Evolutionary conservation across 306 rosid genomes (phyloP).

Genomic region (Corylus avellana): DNA sequence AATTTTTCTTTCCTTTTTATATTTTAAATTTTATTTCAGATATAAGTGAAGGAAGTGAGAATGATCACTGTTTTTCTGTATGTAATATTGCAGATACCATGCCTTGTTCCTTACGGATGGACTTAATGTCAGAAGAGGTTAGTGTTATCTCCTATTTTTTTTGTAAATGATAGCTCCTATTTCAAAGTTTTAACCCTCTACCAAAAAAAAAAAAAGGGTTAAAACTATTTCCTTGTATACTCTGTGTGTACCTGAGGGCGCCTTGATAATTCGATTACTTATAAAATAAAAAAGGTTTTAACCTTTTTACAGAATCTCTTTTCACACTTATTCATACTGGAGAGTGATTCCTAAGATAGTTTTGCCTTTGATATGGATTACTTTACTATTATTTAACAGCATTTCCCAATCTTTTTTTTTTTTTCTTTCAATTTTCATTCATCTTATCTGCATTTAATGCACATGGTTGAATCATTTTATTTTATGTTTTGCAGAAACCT

Average conservation of each 20-base stretch:
- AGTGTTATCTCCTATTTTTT: slow-evolving; percentile 23
- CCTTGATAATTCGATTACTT: too few species aligned
- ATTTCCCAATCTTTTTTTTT: background rate
- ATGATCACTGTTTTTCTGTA: slow-evolving; percentile 15
- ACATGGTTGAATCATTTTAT: background rate
- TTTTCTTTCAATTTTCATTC: slow-evolving; percentile 16
- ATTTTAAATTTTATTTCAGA: slow-evolving; percentile 6
- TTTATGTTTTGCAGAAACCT: slow-evolving; percentile 41
- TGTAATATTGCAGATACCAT: slow-evolving; percentile 52
- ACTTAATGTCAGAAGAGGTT: slow-evolving; percentile 83
- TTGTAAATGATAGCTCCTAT: background rate
- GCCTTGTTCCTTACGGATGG: slow-evolving; percentile 72
- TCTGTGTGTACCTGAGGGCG: too few species aligned
- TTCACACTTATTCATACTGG: background rate
- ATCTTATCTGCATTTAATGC: slow-evolving; percentile 5
- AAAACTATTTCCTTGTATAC: too few species aligned
- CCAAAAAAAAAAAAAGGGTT: too few species aligned
- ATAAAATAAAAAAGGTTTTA: background rate
- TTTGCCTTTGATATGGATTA: background rate
- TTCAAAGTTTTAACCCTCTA: background rate
- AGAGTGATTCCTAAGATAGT: slow-evolving; percentile 3
- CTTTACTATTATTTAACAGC: slow-evolving; percentile 2
- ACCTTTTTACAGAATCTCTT: background rate
- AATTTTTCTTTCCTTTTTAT: background rate
- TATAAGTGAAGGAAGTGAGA: background rate